phyloP scores from a whole-genome alignment of 139 green algal genomes.

The Coccomyxa sp. region DNA sequence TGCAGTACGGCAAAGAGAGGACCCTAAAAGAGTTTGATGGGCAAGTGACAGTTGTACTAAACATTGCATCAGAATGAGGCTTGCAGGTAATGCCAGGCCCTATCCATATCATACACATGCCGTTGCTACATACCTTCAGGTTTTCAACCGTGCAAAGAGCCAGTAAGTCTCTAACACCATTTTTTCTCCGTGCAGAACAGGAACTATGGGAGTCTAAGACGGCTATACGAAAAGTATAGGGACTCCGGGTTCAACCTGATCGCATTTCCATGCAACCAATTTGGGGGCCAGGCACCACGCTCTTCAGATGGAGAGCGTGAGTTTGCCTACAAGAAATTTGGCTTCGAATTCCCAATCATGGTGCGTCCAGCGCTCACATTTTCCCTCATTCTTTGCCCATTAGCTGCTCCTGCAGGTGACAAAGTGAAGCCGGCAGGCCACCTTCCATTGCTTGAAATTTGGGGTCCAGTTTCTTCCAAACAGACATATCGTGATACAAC shows the following conservation, averaged over 20 bases:
- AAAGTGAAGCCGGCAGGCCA: background rate
- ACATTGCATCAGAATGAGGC: conserved; percentile 78
- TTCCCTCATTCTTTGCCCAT: background rate
- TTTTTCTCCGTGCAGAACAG: conserved; percentile 33
- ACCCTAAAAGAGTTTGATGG: conserved; percentile 15
- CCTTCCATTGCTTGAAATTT: background rate
- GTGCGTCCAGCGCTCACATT: background rate
- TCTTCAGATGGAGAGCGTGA: conserved; percentile 75
- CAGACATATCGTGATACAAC: background rate
- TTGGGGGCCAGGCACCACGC: conserved; percentile 67
- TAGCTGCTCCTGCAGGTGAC: background rate
- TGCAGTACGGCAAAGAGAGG: conserved; percentile 47
- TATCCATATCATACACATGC: no score
- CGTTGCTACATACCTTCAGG: no score
- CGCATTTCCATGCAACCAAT: conserved; percentile 85
- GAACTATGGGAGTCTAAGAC: conserved; percentile 65
- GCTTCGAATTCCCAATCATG: conserved; percentile 59
- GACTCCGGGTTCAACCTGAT: conserved; percentile 74
- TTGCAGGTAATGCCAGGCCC: conserved; percentile 9
- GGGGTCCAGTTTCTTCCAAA: background rate
- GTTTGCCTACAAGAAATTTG: conserved; percentile 82
- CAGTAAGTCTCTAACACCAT: no score
- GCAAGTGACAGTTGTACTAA: conserved; percentile 66
- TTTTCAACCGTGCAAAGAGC: no score
- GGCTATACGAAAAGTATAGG: conserved; percentile 64